Conservation (phyloP, 2,329 filamentous ascomycete species). For the Penicillium frequentans region DNA sequence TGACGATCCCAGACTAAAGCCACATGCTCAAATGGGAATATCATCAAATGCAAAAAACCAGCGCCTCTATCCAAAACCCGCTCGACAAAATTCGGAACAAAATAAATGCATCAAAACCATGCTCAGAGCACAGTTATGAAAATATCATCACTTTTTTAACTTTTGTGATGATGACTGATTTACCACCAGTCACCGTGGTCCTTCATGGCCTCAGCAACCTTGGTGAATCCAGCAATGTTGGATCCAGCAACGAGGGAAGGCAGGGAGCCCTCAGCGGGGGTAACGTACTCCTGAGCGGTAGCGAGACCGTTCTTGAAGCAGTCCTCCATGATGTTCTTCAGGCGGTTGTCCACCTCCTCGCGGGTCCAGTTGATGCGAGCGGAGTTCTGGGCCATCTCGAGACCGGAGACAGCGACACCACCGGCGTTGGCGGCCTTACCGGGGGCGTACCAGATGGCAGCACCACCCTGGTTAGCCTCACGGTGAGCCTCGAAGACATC, state of each 20-base stretch:
- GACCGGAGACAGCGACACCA: constrained; percentile 92
- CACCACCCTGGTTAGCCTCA: constrained; percentile 60
- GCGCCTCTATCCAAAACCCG: constrained; percentile 34
- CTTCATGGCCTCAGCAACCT: constrained; percentile 91
- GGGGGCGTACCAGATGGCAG: constrained; percentile 90
- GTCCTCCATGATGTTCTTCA: constrained; percentile 92
- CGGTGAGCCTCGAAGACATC: constrained; percentile 84
- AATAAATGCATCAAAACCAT: constrained; percentile 22
- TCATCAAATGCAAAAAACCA: constrained; percentile 28
- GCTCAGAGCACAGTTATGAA: constrained; percentile 6
- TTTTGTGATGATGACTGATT: constrained; percentile 15
- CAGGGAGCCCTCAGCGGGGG: constrained; percentile 74
- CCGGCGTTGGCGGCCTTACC: constrained; percentile 97
- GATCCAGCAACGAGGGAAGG: constrained; percentile 88
- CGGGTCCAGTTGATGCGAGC: constrained; percentile 78
- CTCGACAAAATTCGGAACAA: constrained; percentile 23
- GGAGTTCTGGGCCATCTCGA: constrained; percentile 99
- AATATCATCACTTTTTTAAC: constrained; percentile 15
- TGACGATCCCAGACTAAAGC: constrained; percentile 21
- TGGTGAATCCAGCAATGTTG: constrained; percentile 97
- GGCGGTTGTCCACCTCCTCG: constrained; percentile 87
- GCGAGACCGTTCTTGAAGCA: constrained; percentile 87
- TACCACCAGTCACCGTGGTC: constrained; percentile 95
- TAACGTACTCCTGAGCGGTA: constrained; percentile 87
- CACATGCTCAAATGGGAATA: constrained; percentile 25